These are phyloP conservation scores for Vaccinium myrtillus DNA, from an alignment of 148 eudicot genomes.

Conservation along the genomic window DNA sequence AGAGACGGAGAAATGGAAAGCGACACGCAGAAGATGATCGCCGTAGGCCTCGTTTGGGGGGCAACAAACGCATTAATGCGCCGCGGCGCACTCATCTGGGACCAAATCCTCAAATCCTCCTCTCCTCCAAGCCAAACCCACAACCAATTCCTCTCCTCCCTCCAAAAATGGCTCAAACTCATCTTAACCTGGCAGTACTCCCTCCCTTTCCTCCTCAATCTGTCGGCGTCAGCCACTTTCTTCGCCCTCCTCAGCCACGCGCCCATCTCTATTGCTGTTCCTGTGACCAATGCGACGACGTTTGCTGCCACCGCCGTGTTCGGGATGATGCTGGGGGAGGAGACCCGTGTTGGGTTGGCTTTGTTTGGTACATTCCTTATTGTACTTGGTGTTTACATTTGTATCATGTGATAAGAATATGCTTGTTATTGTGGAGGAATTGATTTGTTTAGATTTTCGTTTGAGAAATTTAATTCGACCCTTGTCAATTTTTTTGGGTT, in stretches of 20 bases:
- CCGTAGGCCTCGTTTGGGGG: constrained; percentile 86
- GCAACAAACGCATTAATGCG: constrained; percentile 72
- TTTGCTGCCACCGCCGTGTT: constrained; percentile 78
- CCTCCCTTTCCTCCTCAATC: constrained; percentile 63
- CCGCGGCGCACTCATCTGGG: constrained; percentile 68
- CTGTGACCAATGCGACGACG: constrained; percentile 85
- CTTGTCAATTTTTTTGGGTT: neutral
- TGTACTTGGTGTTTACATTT: constrained; percentile 67
- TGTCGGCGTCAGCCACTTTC: constrained; percentile 79
- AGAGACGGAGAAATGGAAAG: constrained; percentile 13
- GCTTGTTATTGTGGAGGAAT: neutral
- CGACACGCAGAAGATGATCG: constrained; percentile 73
- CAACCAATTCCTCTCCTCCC: constrained; percentile 21
- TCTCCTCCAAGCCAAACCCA: constrained; percentile 28
- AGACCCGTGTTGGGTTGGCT: constrained; percentile 41
- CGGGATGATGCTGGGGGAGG: constrained; percentile 43
- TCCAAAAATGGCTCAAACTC: constrained; percentile 55
- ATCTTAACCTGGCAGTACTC: constrained; percentile 61
- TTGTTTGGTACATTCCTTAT: constrained; percentile 66
- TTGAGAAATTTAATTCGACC: neutral
- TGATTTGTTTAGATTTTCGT: neutral
- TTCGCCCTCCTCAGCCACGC: constrained; percentile 62
- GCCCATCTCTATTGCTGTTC: constrained; percentile 78
- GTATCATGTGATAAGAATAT: constrained; percentile 39
- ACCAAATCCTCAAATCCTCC: constrained; percentile 37